Evolutionary conservation across 2,329 filamentous ascomycete species (phyloP), one percentile per base, ranked within the genome.

Genomic region (Pseudohalonectria lignicola): DNA sequence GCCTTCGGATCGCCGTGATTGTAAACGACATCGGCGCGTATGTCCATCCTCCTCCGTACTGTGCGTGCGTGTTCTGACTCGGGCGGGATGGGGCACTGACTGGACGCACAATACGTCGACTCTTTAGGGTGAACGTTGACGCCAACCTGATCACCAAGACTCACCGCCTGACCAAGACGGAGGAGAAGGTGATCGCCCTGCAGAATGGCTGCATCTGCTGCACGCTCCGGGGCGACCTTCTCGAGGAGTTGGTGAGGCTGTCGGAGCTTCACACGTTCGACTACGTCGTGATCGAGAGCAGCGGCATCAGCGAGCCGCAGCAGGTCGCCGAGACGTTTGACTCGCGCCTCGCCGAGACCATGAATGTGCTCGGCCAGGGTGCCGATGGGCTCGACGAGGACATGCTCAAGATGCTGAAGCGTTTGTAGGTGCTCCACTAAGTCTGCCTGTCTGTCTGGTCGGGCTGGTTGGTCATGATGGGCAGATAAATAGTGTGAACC

Each of bases 181-280:
- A 78, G 29, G 76, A 82, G 45, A 79, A 81, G 44, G 64, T 83
- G 23, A 74, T 83, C 13, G 71, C 77, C 9, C 66, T 84, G 39
- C 77, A 83, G 49, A 84, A 83, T 43, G 79, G 81, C 9, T 86
- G 82, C 46, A 86, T 86, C 48, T 86, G 81, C 62, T 86, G 82
- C 48, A 86, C 80, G 0, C 63, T 86, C 0, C 74, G 82, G 4
- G 79, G 80, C 1, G 81, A 86, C 40, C 57, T 86, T 2, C 66
- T 86, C 1, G 74, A 81, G 42, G 81, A 86, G 51, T 67, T 86
- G 0, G 79, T 79, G 1, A 68, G 68, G 1, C 62, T 86, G 2
- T 69, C 79, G 0, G 71, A 78, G 49, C 64, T 75, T 1, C 67
- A 74, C 15, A 62, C 69, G 36, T 79, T 85, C 28, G 78, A 86